A percentile compares a stretch with the other conserved stretches of the same genome.
Evolutionary conservation across 352 stramenopile species (phyloP).

Genomic region (Phytophthora vignae): DNA sequence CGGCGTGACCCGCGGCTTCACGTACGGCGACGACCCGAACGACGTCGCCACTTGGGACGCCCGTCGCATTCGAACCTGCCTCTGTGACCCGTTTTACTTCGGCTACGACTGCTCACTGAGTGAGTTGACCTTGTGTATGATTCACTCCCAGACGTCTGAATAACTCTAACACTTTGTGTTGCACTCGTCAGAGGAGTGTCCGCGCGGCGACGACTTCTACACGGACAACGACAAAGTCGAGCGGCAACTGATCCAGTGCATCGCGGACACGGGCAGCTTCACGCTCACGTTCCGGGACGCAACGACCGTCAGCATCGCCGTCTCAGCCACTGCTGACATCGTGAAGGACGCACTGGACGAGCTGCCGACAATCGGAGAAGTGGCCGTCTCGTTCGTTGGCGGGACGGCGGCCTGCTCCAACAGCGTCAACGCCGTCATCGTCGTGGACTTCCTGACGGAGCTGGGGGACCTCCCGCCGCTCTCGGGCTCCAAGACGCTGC

Average conservation of each 20-base stretch:
- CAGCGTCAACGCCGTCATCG: constrained; percentile 49
- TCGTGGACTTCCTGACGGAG: constrained; percentile 69
- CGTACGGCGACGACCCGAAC: constrained; percentile 75
- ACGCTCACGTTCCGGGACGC: constrained; percentile 74
- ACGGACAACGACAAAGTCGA: constrained; percentile 68
- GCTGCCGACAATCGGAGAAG: constrained; percentile 52
- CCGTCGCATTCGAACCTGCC: constrained; percentile 67
- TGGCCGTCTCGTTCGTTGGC: constrained; percentile 49
- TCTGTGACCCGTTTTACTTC: constrained; percentile 66
- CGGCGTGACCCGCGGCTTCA: constrained; percentile 57
- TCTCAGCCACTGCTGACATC: constrained; percentile 36
- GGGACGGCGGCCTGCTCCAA: constrained; percentile 50
- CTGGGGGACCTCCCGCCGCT: constrained; percentile 65
- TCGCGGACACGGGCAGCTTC: constrained; percentile 64
- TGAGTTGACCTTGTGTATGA: constrained; percentile 24
- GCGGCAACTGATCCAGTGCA: constrained; percentile 69
- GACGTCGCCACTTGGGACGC: constrained; percentile 78
- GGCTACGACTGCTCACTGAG: constrained; percentile 78
- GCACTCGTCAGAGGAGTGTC: constrained; percentile 57
- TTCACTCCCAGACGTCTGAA: background rate
- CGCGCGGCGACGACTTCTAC: constrained; percentile 74
- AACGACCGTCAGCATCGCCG: constrained; percentile 53
- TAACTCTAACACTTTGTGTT: background rate
- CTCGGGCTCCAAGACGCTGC: constrained; percentile 38
- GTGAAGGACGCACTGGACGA: constrained; percentile 63